Evolutionary conservation across 2,329 filamentous ascomycete species (phyloP), one percentile per base, ranked within the genome.

Genomic region (Trichoderma pleuroti): DNA sequence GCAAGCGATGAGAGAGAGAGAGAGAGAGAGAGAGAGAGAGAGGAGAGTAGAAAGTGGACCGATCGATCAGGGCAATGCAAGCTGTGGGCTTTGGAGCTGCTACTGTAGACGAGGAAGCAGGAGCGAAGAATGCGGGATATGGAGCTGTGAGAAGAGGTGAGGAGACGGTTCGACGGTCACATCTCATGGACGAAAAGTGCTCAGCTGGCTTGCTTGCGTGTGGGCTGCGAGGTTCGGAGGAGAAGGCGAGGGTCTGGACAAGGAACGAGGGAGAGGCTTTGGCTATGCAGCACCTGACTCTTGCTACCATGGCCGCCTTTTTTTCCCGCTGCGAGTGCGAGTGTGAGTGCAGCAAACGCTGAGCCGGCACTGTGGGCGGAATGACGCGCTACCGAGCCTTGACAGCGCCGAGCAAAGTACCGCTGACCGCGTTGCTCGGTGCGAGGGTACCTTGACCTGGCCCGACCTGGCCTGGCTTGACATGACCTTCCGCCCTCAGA

Each of bases 341-440:
- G 18, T n/a, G n/a, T n/a, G n/a, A n/a, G n/a, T 34, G n/a, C 42
- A 42, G 26, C 32, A 18, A 24, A 30, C 63, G 30, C 18, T 46
- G 21, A 24, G n/a, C 49, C n/a, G 57, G 42, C 59, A 63, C 56
- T 59, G 56, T 59, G 56, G 56, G 56, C 56, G 56, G 46, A 63
- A 70, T 70, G 67, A 70, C 67, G 67, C 67, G 67, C 67, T 70
- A 63, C 67, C 67, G 65, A n/a, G 14, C 39, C 39, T 68, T 61
- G 65, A 61, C 39, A 60, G 32, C 32, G 18, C 63, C 42, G 42
- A 21, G 26, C 49, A 54, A 57, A 28, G 65, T 60, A 60, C 54
- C 34, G 30, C 21, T 12, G 30, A 11, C 63, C 18, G 63, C 16
- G 8, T 18, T 21, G 1, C 21, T 16, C 46, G 24, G 49, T 30